Evolutionary conservation across 2,329 filamentous ascomycete species (phyloP).

Genomic region (Colletotrichum camelliae): DNA sequence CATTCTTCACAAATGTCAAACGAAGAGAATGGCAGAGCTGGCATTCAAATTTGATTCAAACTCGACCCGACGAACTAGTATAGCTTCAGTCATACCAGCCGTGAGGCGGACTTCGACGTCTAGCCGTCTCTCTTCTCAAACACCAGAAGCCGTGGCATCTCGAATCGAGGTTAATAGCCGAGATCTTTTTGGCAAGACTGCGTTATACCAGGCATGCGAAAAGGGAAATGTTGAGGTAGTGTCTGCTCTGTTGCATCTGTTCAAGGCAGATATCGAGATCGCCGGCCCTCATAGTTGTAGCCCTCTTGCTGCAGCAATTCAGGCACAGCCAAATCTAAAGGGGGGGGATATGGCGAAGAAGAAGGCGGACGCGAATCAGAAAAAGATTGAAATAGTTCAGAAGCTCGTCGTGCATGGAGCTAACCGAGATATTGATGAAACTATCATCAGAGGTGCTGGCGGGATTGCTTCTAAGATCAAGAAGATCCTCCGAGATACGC

Average conservation of each 20-base stretch:
- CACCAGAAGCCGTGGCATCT: neutral
- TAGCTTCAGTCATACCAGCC: neutral
- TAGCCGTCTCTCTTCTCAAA: neutral
- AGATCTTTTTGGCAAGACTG: neutral
- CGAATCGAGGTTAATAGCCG: neutral
- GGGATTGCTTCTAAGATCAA: neutral
- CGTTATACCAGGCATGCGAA: neutral
- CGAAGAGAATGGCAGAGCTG: neutral
- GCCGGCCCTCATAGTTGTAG: neutral
- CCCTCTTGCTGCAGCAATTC: neutral
- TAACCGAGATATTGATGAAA: neutral
- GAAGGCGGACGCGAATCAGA: neutral
- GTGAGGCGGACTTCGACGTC: neutral
- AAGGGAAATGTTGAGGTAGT: neutral
- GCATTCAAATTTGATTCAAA: neutral
- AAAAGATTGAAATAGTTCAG: neutral
- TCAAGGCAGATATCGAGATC: neutral
- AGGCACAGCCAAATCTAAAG: neutral
- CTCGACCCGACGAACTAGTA: neutral
- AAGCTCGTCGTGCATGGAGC: neutral
- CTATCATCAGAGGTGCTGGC: neutral
- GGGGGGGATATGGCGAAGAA: neutral
- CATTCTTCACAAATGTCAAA: neutral
- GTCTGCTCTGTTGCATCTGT: neutral
- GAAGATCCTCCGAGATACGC: neutral